Percentiles rank a stretch among this genome's conserved stretches.
phyloP scores from a whole-genome alignment of 176 grass and related monocot genomes.

The Dactylis glomerata region DNA sequence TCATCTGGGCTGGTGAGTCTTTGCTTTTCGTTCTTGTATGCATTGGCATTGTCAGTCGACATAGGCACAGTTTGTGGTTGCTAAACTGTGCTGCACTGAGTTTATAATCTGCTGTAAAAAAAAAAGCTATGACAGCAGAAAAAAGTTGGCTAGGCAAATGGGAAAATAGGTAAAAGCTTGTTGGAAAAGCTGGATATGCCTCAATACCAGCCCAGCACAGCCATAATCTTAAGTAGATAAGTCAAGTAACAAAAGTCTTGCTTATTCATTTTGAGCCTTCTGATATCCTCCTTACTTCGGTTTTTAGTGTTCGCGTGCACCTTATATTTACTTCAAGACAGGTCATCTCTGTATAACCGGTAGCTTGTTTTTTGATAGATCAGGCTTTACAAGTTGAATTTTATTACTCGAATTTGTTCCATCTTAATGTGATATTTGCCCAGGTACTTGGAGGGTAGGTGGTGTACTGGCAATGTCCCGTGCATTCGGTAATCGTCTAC shows the following conservation, averaged over 20 bases:
- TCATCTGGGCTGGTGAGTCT: conserved; percentile 88
- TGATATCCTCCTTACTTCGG: not conserved
- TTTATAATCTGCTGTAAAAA: not conserved
- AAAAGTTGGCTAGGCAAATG: not conserved
- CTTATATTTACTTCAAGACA: not conserved
- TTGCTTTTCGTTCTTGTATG: conserved; percentile 20
- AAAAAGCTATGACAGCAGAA: not conserved
- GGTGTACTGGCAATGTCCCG: conserved; percentile 93
- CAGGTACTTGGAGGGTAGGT: conserved; percentile 93
- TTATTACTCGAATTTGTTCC: not conserved
- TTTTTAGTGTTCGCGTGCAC: not conserved
- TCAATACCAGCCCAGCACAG: not conserved
- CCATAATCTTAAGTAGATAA: not conserved
- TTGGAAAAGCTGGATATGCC: not conserved
- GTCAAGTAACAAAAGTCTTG: not conserved
- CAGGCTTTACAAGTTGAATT: not conserved
- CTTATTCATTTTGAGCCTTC: conserved; percentile 27
- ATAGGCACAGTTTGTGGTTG: not conserved
- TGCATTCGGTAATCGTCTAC: conserved; percentile 84
- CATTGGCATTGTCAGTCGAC: not conserved
- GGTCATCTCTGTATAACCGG: not conserved
- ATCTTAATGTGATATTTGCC: conserved; percentile 31
- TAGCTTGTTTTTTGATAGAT: conserved; percentile 28
- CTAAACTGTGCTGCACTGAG: not conserved
- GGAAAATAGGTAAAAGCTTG: not conserved